Evolutionary conservation across 2,329 filamentous ascomycete species (phyloP).

Genomic region (Aspergillus carbonarius): DNA sequence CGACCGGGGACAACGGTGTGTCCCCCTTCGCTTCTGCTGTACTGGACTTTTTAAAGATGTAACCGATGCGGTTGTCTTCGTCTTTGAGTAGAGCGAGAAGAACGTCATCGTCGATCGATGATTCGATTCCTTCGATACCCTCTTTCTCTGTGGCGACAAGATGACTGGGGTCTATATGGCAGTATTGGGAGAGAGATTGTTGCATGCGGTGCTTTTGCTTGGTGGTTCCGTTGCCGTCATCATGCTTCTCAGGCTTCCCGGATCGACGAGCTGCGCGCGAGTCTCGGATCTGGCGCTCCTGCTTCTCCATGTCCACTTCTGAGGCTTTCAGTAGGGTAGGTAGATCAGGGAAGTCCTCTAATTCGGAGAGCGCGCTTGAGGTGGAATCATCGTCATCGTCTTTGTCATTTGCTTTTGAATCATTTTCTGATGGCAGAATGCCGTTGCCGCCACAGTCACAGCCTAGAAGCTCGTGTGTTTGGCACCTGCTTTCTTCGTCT

Average conservation of each 20-base stretch:
- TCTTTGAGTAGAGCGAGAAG: conserved; percentile 38
- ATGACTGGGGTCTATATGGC: conserved; percentile 42
- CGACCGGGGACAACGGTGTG: not conserved
- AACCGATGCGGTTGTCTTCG: conserved; percentile 40
- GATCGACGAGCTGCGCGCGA: too few species aligned
- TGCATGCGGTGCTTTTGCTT: conserved; percentile 41
- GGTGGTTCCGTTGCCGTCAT: conserved; percentile 4
- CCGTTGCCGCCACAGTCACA: conserved; percentile 63
- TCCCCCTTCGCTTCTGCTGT: conserved; percentile 19
- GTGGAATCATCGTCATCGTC: conserved; percentile 1
- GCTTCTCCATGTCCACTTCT: conserved; percentile 37
- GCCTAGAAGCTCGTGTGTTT: conserved; percentile 66
- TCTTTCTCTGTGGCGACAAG: conserved; percentile 16
- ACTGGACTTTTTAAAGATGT: conserved; percentile 41
- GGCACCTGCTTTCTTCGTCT: conserved; percentile 60
- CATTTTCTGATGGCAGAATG: not conserved
- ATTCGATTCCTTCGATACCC: conserved; percentile 20
- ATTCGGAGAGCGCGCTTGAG: conserved; percentile 12
- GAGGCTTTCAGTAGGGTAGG: conserved; percentile 42
- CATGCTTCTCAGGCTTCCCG: not conserved
- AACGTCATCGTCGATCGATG: conserved; percentile 34
- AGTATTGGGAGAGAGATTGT: conserved; percentile 44
- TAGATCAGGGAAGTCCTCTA: conserved; percentile 30
- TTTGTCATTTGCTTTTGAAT: not conserved
- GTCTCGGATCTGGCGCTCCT: conserved; percentile 22